phyloP scores from a whole-genome alignment of 2,329 filamentous ascomycete species.

The Aspergillus calidoustus region DNA sequence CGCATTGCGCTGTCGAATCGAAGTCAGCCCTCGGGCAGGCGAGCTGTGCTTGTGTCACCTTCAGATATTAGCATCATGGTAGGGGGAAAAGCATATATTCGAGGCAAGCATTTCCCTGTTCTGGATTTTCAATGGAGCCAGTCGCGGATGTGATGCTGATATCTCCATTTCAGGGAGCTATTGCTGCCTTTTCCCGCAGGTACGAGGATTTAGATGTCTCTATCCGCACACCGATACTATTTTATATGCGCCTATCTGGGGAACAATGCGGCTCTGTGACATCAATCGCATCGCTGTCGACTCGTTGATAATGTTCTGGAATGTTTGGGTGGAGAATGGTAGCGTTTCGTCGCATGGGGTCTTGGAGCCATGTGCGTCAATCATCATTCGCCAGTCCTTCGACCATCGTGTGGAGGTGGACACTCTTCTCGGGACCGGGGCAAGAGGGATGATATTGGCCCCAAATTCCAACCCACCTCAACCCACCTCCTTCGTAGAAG shows the following conservation, averaged over 20 bases:
- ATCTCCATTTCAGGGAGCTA: background rate
- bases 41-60: slow-evolving; percentile 16
- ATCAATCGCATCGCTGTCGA: slow-evolving; percentile 9
- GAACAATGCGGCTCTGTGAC: slow-evolving; percentile 7
- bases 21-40: background rate
- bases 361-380: background rate
- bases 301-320: slow-evolving; percentile 7
- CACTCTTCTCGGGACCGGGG: background rate
- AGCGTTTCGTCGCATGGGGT: slow-evolving; percentile 8
- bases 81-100: slow-evolving; percentile 1
- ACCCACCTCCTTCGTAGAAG: background rate
- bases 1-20: slow-evolving; percentile 13
- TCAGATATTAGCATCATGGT: background rate
- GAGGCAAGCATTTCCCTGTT: background rate
- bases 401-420: slow-evolving; percentile 4
- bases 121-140: background rate
- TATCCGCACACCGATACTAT: background rate
- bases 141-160: background rate
- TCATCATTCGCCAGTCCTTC: slow-evolving; percentile 4
- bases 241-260: background rate
- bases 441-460: background rate
- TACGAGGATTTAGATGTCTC: background rate
- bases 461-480: background rate
- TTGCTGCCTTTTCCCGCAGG: slow-evolving; percentile 6
- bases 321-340: slow-evolving; percentile 5